Evolutionary conservation across 257 asterid species (phyloP), one percentile per base, ranked within the genome.

Genomic region (Oldenlandia corymbosa): DNA sequence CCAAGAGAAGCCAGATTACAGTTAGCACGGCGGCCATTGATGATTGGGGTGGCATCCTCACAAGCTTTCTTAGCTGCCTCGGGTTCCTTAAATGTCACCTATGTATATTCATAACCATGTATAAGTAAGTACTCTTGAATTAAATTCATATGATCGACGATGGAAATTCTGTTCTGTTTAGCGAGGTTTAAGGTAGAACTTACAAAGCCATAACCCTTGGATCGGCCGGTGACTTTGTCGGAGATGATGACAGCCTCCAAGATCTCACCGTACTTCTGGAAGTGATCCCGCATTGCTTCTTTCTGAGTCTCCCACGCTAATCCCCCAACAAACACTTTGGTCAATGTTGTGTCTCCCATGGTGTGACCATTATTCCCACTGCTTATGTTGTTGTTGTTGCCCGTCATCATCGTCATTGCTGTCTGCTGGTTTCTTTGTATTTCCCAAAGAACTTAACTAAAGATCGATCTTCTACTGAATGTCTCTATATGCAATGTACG

Each of bases 161-260:
- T n/a, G n/a, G n/a, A n/a, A n/a, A n/a, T n/a, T n/a, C n/a, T n/a
- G n/a, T n/a, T n/a, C n/a, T n/a, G n/a, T n/a, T n/a, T n/a, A n/a
- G n/a, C n/a, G n/a, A n/a, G n/a, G n/a, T n/a, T n/a, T n/a, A n/a
- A n/a, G n/a, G n/a, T n/a, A n/a, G n/a, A n/a, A 68, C 98, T 76
- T 80, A 91, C 98, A 64, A 91, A 91, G 61, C 98, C 98, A 50
- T 91, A 91, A 74, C 98, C 98, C 78, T 88, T 91, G 87, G 98
- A 91, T 88, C 98, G 78, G 73, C 93, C 97, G 67, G 98, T 85
- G 73, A 84, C 68, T 77, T 91, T 91, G 48, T 91, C 95, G 73
- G 95, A 86, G 74, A 91, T 91, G 77, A 91, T 83, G 70, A 92
- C 98, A 47, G 98, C 98, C 65, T 92, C 98, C 65, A 86, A 78